Conservation (phyloP, 2,329 filamentous ascomycete species). For the Didymella pomorum region DNA sequence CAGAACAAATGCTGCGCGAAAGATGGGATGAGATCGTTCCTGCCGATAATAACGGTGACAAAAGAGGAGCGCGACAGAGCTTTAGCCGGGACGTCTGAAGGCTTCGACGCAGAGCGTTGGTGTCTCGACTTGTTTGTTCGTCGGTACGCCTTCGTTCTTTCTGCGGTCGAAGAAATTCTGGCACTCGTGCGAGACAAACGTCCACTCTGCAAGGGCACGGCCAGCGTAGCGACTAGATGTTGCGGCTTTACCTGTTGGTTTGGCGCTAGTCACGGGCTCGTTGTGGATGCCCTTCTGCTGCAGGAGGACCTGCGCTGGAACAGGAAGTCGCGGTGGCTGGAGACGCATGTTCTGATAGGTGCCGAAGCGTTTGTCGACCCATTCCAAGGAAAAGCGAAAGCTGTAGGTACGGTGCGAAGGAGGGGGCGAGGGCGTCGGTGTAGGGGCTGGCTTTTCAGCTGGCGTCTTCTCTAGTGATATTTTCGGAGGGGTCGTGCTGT, state of each 20-base stretch:
- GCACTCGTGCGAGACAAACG: constrained; percentile 76
- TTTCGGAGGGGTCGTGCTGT: constrained; percentile 18
- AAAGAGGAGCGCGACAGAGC: constrained; percentile 1
- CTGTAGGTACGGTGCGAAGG: constrained; percentile 66
- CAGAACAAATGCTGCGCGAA: constrained; percentile 16
- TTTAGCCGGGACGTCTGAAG: constrained; percentile 59
- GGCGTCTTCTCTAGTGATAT: constrained; percentile 9
- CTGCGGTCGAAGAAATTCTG: constrained; percentile 82
- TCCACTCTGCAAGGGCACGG: constrained; percentile 80
- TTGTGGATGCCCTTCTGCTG: constrained; percentile 51
- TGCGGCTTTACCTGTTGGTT: constrained; percentile 50
- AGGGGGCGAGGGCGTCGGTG: constrained; percentile 56
- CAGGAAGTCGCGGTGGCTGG: constrained; percentile 72
- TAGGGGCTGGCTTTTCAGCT: constrained; percentile 21
- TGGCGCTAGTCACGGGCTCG: constrained; percentile 32
- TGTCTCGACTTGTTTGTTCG: constrained; percentile 73
- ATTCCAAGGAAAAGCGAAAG: constrained; percentile 79
- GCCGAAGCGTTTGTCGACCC: constrained; percentile 65
- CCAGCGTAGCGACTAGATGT: constrained; percentile 68
- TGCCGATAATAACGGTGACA: constrained; percentile 25
- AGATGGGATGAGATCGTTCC: constrained; percentile 30
- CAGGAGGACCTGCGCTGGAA: constrained; percentile 72
- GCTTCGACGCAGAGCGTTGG: constrained; percentile 71
- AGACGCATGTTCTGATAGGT: constrained; percentile 69
- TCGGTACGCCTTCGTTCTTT: constrained; percentile 74